Percentiles rank a stretch among this genome's conserved stretches.
Evolutionary conservation across 257 asterid species (phyloP).

Genomic region (Echium plantagineum): DNA sequence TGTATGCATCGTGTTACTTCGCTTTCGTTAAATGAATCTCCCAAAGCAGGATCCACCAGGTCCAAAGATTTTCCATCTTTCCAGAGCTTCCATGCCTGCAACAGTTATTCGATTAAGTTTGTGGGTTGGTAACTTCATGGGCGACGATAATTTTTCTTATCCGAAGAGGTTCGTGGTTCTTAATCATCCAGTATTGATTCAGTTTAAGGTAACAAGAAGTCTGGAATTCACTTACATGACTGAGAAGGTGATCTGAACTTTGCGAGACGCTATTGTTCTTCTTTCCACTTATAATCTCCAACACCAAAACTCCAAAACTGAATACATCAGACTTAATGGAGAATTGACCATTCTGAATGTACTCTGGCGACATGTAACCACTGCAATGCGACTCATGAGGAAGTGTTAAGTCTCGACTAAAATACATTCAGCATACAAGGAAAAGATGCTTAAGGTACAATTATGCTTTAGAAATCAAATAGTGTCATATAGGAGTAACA

Average conservation of each 20-base stretch:
- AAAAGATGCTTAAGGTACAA: neutral
- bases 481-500: neutral
- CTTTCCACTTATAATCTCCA: slow-evolving; percentile 21
- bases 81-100: slow-evolving; percentile 27
- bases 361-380: slow-evolving; percentile 23
- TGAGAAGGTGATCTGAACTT: slow-evolving; percentile 6
- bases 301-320: slow-evolving; percentile 15
- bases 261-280: slow-evolving; percentile 7
- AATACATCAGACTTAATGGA: slow-evolving; percentile 18
- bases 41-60: slow-evolving; percentile 17
- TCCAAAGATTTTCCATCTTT: slow-evolving; percentile 14
- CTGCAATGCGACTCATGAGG: slow-evolving; percentile 5
- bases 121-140: neutral
- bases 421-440: neutral
- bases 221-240: slow-evolving; percentile 14
- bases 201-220: neutral
- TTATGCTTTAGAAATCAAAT: no score
- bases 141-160: no score
- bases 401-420: neutral
- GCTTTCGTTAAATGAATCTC: slow-evolving; percentile 5
- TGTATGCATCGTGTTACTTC: slow-evolving; percentile 20
- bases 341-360: slow-evolving; percentile 6
- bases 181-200: neutral
- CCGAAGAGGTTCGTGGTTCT: no score
- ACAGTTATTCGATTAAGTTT: neutral